Conservation (phyloP, 2,329 filamentous ascomycete genomes). For the Emergomyces africanus region DNA sequence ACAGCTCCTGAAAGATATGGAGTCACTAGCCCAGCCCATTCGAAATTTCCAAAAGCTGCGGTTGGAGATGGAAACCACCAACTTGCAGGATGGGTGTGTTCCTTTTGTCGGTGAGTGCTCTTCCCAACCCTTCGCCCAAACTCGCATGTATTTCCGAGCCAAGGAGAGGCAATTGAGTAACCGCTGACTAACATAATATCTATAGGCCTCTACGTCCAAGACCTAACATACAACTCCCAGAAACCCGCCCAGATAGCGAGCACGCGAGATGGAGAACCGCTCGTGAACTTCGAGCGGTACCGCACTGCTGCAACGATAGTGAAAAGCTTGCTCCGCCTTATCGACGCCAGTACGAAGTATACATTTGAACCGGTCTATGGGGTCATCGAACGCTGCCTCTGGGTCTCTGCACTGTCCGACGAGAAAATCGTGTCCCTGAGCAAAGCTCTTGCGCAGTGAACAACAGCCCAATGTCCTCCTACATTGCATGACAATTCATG, state of each 20-base stretch:
- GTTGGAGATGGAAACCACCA: conserved; percentile 50
- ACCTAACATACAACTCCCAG: conserved; percentile 54
- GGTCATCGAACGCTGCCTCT: conserved; percentile 49
- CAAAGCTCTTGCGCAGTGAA: conserved; percentile 23
- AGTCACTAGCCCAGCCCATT: conserved; percentile 47
- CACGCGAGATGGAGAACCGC: conserved; percentile 36
- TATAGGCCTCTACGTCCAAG: conserved; percentile 49
- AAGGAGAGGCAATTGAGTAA: background rate
- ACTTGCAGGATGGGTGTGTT: conserved; percentile 48
- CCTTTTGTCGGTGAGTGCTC: conserved; percentile 46
- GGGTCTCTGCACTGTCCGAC: conserved; percentile 49
- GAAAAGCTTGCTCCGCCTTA: conserved; percentile 49
- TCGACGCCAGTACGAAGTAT: conserved; percentile 52
- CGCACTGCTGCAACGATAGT: conserved; percentile 53
- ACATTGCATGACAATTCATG: background rate
- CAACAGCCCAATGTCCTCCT: background rate
- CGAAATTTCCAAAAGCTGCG: conserved; percentile 52
- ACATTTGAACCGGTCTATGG: conserved; percentile 44
- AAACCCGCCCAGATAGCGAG: conserved; percentile 47
- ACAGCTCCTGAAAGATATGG: conserved; percentile 44
- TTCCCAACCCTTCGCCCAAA: background rate
- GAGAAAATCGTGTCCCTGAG: conserved; percentile 41
- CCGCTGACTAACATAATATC: background rate
- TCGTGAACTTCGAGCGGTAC: conserved; percentile 55
- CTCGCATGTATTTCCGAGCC: background rate